Conservation (phyloP, 805 yeast species). For the Isabelozyma heimii region DNA sequence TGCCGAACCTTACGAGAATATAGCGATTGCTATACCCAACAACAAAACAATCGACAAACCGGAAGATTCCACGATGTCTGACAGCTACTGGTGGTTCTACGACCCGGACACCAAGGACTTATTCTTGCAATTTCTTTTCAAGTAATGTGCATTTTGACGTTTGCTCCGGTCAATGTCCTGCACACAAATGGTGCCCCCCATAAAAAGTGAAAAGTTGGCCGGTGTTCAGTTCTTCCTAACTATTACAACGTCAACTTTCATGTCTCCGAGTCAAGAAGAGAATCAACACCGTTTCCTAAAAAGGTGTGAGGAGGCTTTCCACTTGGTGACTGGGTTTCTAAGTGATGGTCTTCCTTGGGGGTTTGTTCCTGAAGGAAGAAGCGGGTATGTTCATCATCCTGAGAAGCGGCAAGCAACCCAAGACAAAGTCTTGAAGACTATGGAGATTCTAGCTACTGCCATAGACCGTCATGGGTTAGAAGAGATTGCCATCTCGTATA, state of each 20-base stretch:
- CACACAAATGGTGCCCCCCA: neutral
- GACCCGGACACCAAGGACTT: slow-evolving; percentile 67
- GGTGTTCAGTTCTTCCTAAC: neutral
- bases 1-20: slow-evolving; percentile 88
- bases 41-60: slow-evolving; percentile 47
- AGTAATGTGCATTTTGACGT: slow-evolving; percentile 3
- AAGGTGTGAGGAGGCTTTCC: slow-evolving; percentile 30
- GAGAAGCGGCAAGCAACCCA: slow-evolving; percentile 22
- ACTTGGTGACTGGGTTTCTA: slow-evolving; percentile 28
- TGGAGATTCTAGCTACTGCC: slow-evolving; percentile 24
- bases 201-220: neutral
- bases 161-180: neutral
- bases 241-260: neutral
- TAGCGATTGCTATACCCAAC: slow-evolving; percentile 72
- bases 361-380: slow-evolving; percentile 12
- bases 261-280: slow-evolving; percentile 1
- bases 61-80: slow-evolving; percentile 19
- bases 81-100: slow-evolving; percentile 65
- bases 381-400: slow-evolving; percentile 17
- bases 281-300: slow-evolving; percentile 9
- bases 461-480: slow-evolving; percentile 31
- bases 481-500: slow-evolving; percentile 77
- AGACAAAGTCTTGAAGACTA: slow-evolving; percentile 22
- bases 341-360: slow-evolving; percentile 27
- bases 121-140: slow-evolving; percentile 68